Base-by-base conservation (phyloP, 176 grass and related monocot species). In the Carex pumila region DNA sequence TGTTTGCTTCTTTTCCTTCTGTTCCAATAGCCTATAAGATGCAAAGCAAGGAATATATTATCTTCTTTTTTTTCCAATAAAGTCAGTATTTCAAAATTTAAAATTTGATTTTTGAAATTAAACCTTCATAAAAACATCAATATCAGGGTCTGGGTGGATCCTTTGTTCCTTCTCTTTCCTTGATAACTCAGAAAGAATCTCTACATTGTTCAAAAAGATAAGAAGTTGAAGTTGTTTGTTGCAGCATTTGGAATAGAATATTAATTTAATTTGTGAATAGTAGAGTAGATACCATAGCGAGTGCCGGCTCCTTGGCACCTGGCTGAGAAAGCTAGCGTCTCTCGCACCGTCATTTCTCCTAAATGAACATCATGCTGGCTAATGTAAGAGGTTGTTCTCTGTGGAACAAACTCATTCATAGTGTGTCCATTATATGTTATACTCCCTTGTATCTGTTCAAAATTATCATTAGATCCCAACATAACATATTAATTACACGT, bases 141-240 rank as follows among this genome's bases (percentile, higher is more conserved):
- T 61, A 74, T 97, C 94, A 47, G 91, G 89, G 84, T 97, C 89
- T 31, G 91, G 94, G 81, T 91, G 86, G 43, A 94, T 94, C 53
- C 90, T 88, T 87, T 85, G 89, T 43, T 86, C 91, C n/a, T 97
- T 94, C 71, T 97, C 94, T 87, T 91, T 93, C 61, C 91, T 90
- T 25, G 89, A 88, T 32, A 97, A 50, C 70, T 97, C 93, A 50
- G 88, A 69, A 22, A 95, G 80, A 74, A 92, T 70, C 3, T 92
- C 93, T 92, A 85, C 18, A 30, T 25, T 84, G 77, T 73, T 67
- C 66, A 29, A 7, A 63, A 29, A 57, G 3, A 57, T 8, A 47
- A 19, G 2, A 87, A 12, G 6, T 61, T 1, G 1, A 83, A 65
- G 66, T 65, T 84, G 39, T 41, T 41, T 41, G 39, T 41, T 41